phyloP scores from a whole-genome alignment of 345 rosid genomes.

The Ailanthus altissimus region DNA sequence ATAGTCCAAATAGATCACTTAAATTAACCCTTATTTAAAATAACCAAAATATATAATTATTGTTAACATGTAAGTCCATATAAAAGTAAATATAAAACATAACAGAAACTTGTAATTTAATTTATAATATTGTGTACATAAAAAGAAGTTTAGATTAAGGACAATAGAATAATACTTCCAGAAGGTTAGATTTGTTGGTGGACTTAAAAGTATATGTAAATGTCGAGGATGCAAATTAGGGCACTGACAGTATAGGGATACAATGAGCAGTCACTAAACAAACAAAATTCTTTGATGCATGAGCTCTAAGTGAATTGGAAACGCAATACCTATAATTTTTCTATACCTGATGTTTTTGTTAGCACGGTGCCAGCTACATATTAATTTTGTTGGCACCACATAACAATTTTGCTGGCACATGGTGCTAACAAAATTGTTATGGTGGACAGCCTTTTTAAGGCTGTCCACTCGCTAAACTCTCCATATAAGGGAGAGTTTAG shows the following conservation, averaged over 20 bases:
- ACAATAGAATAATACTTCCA: constrained; percentile 39
- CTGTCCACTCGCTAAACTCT: too few species aligned
- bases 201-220: constrained; percentile 2
- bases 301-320: constrained; percentile 36
- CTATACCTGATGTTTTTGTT: constrained; percentile 20
- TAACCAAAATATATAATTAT: too few species aligned
- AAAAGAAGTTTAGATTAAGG: constrained; percentile 58
- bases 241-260: constrained; percentile 34
- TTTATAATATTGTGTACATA: constrained; percentile 39
- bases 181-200: constrained; percentile 48
- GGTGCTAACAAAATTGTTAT: too few species aligned
- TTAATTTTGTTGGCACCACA: too few species aligned
- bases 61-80: too few species aligned
- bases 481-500: too few species aligned
- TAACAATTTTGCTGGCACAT: too few species aligned
- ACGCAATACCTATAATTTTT: constrained; percentile 30
- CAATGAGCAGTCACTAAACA: constrained; percentile 47
- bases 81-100: too few species aligned
- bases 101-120: constrained; percentile 61
- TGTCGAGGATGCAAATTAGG: constrained; percentile 21
- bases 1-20: too few species aligned
- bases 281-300: constrained; percentile 35
- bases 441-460: too few species aligned
- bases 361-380: too few species aligned
- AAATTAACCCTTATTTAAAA: too few species aligned